These are phyloP conservation scores for Coemansia sp. DNA, from an alignment of 192 early-diverging fungal species.

Conservation along the genomic window DNA sequence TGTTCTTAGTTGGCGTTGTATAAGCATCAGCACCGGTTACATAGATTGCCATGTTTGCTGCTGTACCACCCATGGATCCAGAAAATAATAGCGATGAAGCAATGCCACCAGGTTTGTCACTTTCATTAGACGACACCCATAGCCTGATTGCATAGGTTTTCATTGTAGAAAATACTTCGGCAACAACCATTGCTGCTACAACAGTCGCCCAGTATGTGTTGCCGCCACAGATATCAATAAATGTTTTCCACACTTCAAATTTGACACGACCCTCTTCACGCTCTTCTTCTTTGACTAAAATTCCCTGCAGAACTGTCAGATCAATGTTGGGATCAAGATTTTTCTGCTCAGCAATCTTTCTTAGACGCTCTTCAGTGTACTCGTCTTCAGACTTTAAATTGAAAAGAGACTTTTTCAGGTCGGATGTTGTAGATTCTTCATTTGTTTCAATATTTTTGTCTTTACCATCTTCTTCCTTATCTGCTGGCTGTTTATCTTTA, in stretches of 20 bases:
- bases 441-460: conserved; percentile 10
- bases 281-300: conserved; percentile 81
- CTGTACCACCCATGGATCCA: background rate
- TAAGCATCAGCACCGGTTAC: background rate
- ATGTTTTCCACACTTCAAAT: conserved; percentile 70
- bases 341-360: conserved; percentile 35
- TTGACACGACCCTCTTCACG: conserved; percentile 73
- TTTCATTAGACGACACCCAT: conserved; percentile 52
- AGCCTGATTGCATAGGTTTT: conserved; percentile 66
- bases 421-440: background rate
- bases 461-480: conserved; percentile 38
- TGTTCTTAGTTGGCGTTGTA: background rate
- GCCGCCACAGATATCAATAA: conserved; percentile 65
- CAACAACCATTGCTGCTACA: conserved; percentile 48
- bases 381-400: conserved; percentile 20
- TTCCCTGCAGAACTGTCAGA: conserved; percentile 33
- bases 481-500: conserved; percentile 1
- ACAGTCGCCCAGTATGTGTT: conserved; percentile 58
- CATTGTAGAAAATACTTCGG: conserved; percentile 42
- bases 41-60: background rate
- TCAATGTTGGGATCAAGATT: conserved; percentile 31
- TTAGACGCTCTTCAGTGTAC: conserved; percentile 17
- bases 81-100: background rate
- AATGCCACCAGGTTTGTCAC: background rate
- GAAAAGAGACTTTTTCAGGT: background rate